Conservation (phyloP, 768 basidiomycete genomes). For the Terana coerulea region DNA sequence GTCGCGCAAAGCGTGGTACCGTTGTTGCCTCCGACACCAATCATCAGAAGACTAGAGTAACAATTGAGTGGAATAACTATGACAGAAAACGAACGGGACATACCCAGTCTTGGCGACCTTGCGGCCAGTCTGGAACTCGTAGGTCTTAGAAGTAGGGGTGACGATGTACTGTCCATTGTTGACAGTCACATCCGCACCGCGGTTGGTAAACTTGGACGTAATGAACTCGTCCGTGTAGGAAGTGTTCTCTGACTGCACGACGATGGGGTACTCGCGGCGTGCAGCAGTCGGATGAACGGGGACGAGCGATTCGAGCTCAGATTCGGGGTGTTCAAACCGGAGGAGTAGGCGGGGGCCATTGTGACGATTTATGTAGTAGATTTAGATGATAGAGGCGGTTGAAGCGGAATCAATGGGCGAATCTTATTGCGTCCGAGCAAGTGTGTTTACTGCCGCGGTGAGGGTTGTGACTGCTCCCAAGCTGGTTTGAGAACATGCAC, state of each 20-base stretch:
- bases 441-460: constrained; percentile 87
- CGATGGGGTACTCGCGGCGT: constrained; percentile 71
- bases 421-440: constrained; percentile 60
- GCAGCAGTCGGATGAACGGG: constrained; percentile 83
- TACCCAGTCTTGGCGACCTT: constrained; percentile 91
- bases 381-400: constrained; percentile 23
- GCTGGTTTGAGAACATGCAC: constrained; percentile 96
- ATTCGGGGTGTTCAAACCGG: constrained; percentile 70
- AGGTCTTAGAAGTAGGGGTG: constrained; percentile 74
- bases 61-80: constrained; percentile 6
- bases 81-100: constrained; percentile 26
- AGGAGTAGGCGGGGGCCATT: constrained; percentile 56
- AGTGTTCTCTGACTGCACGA: constrained; percentile 79
- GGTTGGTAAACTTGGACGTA: constrained; percentile 78
- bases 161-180: constrained; percentile 73
- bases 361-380: constrained; percentile 22
- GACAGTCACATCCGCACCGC: constrained; percentile 67
- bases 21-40: constrained; percentile 97
- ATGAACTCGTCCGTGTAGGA: constrained; percentile 79
- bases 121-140: constrained; percentile 88
- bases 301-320: constrained; percentile 63
- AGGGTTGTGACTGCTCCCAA: constrained; percentile 84
- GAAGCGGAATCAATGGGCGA: constrained; percentile 30
- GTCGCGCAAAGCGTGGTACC: constrained; percentile 92
- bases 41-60: constrained; percentile 81